Evolutionary conservation across 768 basidiomycete species (phyloP).

Genomic region (Boletus sensibilis): DNA sequence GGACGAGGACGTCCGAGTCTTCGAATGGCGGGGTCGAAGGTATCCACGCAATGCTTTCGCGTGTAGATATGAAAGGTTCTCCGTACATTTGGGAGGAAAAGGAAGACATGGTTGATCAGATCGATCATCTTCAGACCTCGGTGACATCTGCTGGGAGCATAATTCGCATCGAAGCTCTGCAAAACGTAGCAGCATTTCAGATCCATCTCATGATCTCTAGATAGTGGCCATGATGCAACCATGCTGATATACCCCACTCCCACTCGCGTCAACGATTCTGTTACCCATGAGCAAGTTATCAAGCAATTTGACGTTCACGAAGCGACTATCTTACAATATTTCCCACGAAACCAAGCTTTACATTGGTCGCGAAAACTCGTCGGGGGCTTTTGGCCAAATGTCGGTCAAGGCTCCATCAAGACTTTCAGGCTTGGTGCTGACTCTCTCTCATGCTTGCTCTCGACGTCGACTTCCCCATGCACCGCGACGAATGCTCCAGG

Average conservation of each 20-base stretch:
- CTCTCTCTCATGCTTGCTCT: not conserved
- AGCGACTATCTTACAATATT: no score
- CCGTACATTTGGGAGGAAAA: conserved; percentile 4
- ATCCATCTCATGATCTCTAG: not conserved
- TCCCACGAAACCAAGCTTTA: not conserved
- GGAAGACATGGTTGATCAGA: not conserved
- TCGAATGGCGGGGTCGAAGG: conserved; percentile 18
- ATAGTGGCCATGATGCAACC: not conserved
- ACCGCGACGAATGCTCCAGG: conserved; percentile 24
- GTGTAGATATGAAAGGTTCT: conserved; percentile 19
- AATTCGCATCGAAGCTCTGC: not conserved
- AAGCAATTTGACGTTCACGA: not conserved
- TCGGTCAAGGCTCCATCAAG: conserved; percentile 1
- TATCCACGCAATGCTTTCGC: conserved; percentile 26
- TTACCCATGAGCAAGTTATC: not conserved
- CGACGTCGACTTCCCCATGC: conserved; percentile 3
- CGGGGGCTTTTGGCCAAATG: no score
- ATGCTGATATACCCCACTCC: not conserved
- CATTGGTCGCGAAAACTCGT: no score
- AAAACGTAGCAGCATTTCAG: not conserved
- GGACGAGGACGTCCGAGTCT: conserved; percentile 28
- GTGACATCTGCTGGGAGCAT: not conserved
- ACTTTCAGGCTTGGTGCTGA: conserved; percentile 5
- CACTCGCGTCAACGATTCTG: not conserved
- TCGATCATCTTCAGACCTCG: not conserved